Evolutionary conservation across 23 red algal genomes (phyloP), one percentile per base, ranked within the genome.

Genomic region (Gracilaria vermiculophylla): DNA sequence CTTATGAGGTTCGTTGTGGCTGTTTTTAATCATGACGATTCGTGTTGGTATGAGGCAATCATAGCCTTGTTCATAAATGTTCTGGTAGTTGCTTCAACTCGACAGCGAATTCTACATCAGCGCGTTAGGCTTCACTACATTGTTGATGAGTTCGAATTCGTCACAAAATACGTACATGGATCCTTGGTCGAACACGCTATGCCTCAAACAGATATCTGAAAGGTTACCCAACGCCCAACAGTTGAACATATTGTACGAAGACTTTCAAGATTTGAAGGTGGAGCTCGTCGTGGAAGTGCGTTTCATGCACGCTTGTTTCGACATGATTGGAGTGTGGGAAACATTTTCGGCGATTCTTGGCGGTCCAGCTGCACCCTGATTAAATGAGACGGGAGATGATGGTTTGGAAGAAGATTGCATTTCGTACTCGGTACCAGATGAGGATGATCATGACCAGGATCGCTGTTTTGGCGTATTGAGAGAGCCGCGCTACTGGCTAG

Each of bases 281-380:
- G 48, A 2, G 56, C 66, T 40, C 85, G 50, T 15, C n/a, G 69
- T 48, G 24, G 19, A 24, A 3, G 53, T 40, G 29, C 69, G 72
- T 0, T n/a, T 77, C 52, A 45, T 69, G 2, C 69, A 89, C 40
- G 53, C 60, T 27, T 41, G 8, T 45, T 47, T 89, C 11, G 42
- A 36, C 31, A 64, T 76, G 70, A 50, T 89, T 27, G 85, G 85
- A 41, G 29, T 89, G 24, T 21, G 77, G 34, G 85, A 71, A 41
- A 89, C 78, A 71, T 89, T 89, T 62, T 75, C 85, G 10, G 85
- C 85, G 29, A 78, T 89, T 51, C 39, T 89, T 25, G 85, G 85
- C 6, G 69, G 70, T 43, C 15, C 78, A 15, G 62, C 75, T 33
- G 85, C 47, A 9, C 70, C 72, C 6, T 89, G 85, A 49, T 62